Conservation (phyloP, 169 alveolate species). For the Plasmodium inui region DNA sequence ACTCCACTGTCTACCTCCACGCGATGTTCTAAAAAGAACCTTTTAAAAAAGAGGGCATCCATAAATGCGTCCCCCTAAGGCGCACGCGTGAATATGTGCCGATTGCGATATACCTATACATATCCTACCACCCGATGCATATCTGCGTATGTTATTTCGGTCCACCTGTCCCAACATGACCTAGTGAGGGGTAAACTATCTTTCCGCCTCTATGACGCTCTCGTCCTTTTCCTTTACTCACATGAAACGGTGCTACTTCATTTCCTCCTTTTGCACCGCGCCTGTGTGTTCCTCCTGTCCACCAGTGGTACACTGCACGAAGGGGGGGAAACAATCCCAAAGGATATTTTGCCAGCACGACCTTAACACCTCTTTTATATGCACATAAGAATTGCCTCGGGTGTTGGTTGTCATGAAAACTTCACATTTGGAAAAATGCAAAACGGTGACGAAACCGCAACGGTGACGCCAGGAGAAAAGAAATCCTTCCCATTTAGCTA, state of each 20-base stretch:
- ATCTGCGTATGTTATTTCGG: not conserved
- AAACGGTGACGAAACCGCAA: not conserved
- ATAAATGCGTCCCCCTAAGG: too few species aligned
- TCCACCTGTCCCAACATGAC: not conserved
- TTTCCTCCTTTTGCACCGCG: not conserved
- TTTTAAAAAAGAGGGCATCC: not conserved
- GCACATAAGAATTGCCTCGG: not conserved
- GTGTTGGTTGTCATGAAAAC: not conserved
- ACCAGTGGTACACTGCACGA: not conserved
- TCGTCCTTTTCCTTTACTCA: not conserved
- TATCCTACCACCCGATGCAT: not conserved
- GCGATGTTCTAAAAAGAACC: not conserved
- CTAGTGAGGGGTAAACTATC: not conserved
- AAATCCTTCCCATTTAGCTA: not conserved
- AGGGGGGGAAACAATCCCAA: not conserved
- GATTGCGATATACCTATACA: not conserved
- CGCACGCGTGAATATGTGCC: too few species aligned
- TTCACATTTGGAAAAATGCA: not conserved
- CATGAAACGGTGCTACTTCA: not conserved
- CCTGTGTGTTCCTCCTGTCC: not conserved
- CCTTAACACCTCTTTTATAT: not conserved
- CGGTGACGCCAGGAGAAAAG: not conserved
- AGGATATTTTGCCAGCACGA: not conserved
- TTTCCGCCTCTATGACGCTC: not conserved
- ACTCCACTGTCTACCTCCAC: not conserved